Percentiles rank a stretch among this genome's conserved stretches.
Evolutionary conservation across 148 eudicot species (phyloP).

Genomic region (Spergularia marina): DNA sequence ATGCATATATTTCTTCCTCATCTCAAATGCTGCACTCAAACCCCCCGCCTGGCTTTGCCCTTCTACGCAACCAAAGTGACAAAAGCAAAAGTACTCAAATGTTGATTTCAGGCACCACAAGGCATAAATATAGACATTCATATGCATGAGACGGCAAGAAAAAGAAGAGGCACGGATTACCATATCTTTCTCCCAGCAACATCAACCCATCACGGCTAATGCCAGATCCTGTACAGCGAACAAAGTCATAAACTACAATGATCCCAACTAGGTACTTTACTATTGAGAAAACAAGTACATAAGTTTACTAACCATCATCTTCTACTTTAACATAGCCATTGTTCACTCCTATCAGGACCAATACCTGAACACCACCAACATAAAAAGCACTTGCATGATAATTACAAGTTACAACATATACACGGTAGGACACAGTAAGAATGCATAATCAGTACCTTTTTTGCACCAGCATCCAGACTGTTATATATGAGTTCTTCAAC

Average conservation of each 20-base stretch:
- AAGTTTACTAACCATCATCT: slow-evolving; percentile 71
- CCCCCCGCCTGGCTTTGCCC: neutral
- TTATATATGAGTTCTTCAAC: slow-evolving; percentile 93
- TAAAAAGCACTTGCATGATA: neutral
- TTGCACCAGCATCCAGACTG: slow-evolving; percentile 94
- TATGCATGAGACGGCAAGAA: slow-evolving; percentile 11
- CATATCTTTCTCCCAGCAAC: slow-evolving; percentile 83
- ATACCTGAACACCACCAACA: slow-evolving; percentile 45
- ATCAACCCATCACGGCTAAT: slow-evolving; percentile 79
- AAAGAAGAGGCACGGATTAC: slow-evolving; percentile 35
- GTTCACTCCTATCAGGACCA: slow-evolving; percentile 57
- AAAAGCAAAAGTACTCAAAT: slow-evolving; percentile 10
- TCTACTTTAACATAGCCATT: slow-evolving; percentile 74
- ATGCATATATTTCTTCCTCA: neutral
- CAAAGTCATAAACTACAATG: neutral
- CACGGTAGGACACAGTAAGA: neutral
- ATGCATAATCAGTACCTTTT: slow-evolving; percentile 36
- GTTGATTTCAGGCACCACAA: neutral
- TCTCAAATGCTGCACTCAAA: neutral
- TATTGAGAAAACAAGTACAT: slow-evolving; percentile 6
- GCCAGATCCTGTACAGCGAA: slow-evolving; percentile 69
- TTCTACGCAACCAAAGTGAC: neutral
- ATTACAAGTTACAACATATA: neutral
- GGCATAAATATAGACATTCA: neutral
- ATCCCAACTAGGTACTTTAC: slow-evolving; percentile 15